Percentiles rank a stretch among this genome's conserved stretches.
Conservation (phyloP, 768 basidiomycete species). For the Auricularia sp. region DNA sequence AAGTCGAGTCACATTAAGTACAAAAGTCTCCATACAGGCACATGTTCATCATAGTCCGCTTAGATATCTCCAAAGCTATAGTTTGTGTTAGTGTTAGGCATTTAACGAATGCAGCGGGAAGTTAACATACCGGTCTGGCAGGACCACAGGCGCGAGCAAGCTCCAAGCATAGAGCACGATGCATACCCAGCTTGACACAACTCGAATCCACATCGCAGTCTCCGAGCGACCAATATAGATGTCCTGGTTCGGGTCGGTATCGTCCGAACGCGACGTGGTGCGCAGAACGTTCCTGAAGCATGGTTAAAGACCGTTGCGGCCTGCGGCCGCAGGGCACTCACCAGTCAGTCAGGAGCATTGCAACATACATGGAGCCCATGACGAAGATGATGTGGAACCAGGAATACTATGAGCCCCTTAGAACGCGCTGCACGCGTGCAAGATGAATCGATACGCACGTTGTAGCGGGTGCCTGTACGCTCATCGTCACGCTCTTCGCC, state of each 20-base stretch:
- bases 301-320: neutral
- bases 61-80: too few species aligned
- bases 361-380: constrained; percentile 95
- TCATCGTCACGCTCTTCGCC: constrained; percentile 86
- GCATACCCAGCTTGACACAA: constrained; percentile 93
- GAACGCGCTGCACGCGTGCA: neutral
- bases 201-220: constrained; percentile 98
- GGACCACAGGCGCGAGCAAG: constrained; percentile 74
- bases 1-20: constrained; percentile 26
- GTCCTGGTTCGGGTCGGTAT: constrained; percentile 45
- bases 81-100: too few species aligned
- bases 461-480: constrained; percentile 86
- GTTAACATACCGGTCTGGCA: constrained; percentile 65
- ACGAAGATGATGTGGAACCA: constrained; percentile 99
- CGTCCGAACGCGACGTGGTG: constrained; percentile 29
- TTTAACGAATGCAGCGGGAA: too few species aligned
- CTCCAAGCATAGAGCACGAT: constrained; percentile 81
- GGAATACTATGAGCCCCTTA: constrained; percentile 52
- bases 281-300: neutral
- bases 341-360: constrained; percentile 96
- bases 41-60: too few species aligned
- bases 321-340: constrained; percentile 28
- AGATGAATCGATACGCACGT: constrained; percentile 41
- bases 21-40: constrained; percentile 8
- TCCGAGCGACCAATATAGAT: constrained; percentile 93